phyloP scores from a whole-genome alignment of 2,329 filamentous ascomycete genomes.

The Sordariomycetes sp. region DNA sequence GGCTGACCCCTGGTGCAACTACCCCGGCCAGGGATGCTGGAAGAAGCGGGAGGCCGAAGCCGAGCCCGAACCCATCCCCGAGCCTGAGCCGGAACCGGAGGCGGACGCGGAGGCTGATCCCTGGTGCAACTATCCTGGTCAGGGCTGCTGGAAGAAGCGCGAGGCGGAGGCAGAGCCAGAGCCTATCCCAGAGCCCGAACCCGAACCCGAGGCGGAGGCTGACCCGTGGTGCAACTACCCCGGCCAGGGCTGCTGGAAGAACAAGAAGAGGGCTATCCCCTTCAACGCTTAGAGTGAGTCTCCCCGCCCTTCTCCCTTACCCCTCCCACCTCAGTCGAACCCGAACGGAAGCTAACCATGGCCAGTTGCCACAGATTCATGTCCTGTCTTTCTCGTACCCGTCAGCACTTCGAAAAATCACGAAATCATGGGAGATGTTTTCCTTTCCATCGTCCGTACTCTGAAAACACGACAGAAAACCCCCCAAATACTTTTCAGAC shows the following conservation, averaged over 20 bases:
- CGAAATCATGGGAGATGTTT: neutral
- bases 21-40: slow-evolving; percentile 23
- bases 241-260: slow-evolving; percentile 25
- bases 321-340: neutral
- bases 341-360: neutral
- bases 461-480: neutral
- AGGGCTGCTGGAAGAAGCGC: slow-evolving; percentile 30
- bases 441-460: neutral
- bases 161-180: slow-evolving; percentile 22
- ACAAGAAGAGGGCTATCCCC: slow-evolving; percentile 13
- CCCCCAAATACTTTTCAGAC: no score
- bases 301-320: neutral
- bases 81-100: slow-evolving; percentile 2
- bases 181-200: slow-evolving; percentile 10
- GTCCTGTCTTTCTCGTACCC: neutral
- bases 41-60: slow-evolving; percentile 19
- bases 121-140: slow-evolving; percentile 25
- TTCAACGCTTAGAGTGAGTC: neutral
- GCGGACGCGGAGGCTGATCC: slow-evolving; percentile 14
- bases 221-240: slow-evolving; percentile 13
- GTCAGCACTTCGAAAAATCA: neutral
- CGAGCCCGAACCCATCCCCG: slow-evolving; percentile 15
- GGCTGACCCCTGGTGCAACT: slow-evolving; percentile 13
- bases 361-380: neutral
- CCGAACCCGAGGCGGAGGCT: slow-evolving; percentile 7